phyloP scores from a whole-genome alignment of 352 stramenopile genomes.

The Plasmopara muralis region DNA sequence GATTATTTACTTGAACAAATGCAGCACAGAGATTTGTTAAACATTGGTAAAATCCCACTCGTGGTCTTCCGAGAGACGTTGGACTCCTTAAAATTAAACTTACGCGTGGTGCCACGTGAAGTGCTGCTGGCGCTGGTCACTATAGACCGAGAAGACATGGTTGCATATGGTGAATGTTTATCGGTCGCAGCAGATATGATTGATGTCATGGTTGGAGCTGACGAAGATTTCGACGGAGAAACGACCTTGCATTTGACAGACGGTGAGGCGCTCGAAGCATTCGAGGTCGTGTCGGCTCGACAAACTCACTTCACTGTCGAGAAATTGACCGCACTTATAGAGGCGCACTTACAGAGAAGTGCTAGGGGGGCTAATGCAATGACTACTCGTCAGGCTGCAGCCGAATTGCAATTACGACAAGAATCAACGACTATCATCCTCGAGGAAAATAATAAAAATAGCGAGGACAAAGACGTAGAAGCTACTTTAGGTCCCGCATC shows the following conservation, averaged over 20 bases:
- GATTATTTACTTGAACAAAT: conserved; percentile 54
- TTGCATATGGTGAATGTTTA: conserved; percentile 47
- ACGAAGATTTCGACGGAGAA: conserved; percentile 5
- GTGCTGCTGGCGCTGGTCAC: conserved; percentile 45
- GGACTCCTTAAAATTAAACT: conserved; percentile 30
- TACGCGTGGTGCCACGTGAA: conserved; percentile 24
- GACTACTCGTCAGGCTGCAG: conserved; percentile 9
- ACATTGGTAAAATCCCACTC: conserved; percentile 49
- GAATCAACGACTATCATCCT: conserved; percentile 5
- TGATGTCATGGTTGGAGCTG: conserved; percentile 29
- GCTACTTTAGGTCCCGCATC: not conserved
- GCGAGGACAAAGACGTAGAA: conserved; percentile 5
- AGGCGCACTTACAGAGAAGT: conserved; percentile 22
- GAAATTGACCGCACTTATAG: conserved; percentile 32
- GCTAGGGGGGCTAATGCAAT: conserved; percentile 14
- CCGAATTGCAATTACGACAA: conserved; percentile 10
- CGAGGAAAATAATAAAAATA: conserved; percentile 17
- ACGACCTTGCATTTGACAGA: conserved; percentile 1
- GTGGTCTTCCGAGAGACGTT: conserved; percentile 37
- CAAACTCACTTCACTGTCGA: conserved; percentile 42
- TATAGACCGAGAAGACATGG: conserved; percentile 51
- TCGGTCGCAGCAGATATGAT: conserved; percentile 42
- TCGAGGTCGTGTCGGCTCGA: conserved; percentile 22
- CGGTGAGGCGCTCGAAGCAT: conserved; percentile 23
- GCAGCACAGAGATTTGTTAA: conserved; percentile 58